A percentile compares a stretch with the other conserved stretches of the same genome.
Conservation (phyloP, 2,329 filamentous ascomycete genomes). For the Xylaria arbuscula region DNA sequence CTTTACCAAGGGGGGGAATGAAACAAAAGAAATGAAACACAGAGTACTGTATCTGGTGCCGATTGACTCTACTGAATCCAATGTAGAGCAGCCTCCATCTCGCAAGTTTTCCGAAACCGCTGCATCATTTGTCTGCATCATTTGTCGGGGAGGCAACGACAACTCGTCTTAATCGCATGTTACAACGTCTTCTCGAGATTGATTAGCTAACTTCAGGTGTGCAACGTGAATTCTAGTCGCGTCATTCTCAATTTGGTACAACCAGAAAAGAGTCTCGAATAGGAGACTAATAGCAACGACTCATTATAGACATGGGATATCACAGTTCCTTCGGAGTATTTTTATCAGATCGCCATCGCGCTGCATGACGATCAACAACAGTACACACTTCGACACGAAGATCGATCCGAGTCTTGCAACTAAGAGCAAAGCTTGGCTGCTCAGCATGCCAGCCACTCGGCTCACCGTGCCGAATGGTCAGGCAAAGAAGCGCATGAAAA, state of each 20-base stretch:
- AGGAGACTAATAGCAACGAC: not conserved
- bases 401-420: not conserved
- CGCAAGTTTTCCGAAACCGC: not conserved
- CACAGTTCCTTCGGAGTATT: not conserved
- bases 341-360: not conserved
- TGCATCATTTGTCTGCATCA: conserved; percentile 13
- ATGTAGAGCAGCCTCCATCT: conserved; percentile 3
- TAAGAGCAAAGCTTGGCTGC: not conserved
- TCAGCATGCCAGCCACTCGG: conserved; percentile 21
- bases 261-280: not conserved
- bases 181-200: not conserved
- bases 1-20: conserved; percentile 14
- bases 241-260: not conserved
- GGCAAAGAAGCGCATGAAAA: conserved; percentile 25
- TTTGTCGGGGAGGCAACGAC: not conserved
- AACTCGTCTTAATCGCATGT: conserved; percentile 8
- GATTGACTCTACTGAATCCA: not conserved
- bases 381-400: conserved; percentile 6
- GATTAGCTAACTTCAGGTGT: not conserved
- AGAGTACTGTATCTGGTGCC: conserved; percentile 10
- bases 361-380: not conserved
- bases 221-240: conserved; percentile 4
- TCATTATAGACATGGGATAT: conserved; percentile 4
- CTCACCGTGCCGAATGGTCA: conserved; percentile 30
- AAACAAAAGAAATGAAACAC: not conserved